These are phyloP conservation scores for Tylopilus cervinicoccineus DNA, from an alignment of 768 basidiomycete genomes.

Conservation along the genomic window DNA sequence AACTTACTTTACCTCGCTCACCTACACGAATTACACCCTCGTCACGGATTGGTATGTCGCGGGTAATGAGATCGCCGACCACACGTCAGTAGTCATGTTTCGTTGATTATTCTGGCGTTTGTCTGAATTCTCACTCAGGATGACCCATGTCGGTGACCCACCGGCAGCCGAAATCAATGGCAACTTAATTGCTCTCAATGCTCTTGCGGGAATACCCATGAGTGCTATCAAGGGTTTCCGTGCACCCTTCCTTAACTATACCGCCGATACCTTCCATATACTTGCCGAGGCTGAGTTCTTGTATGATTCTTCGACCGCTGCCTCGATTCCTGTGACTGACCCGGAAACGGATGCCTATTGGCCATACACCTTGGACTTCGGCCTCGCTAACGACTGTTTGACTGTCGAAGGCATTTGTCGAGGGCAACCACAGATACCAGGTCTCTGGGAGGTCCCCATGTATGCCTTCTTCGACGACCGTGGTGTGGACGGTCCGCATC, in stretches of 20 bases:
- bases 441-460: not conserved
- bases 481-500: not conserved
- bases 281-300: not conserved
- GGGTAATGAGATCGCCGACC: constrained; percentile 7
- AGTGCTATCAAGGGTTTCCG: not conserved
- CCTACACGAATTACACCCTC: constrained; percentile 5
- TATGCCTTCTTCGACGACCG: not conserved
- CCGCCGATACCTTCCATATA: not conserved
- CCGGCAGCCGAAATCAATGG: constrained; percentile 2
- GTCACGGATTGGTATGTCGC: constrained; percentile 5
- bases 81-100: not conserved
- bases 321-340: constrained; percentile 4
- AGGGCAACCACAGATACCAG: not conserved
- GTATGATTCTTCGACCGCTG: not conserved
- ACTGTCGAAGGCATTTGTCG: not conserved
- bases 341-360: constrained; percentile 3
- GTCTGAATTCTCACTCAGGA: not conserved
- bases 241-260: constrained; percentile 1
- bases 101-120: not conserved
- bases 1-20: constrained; percentile 5
- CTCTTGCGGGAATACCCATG: not conserved
- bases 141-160: not conserved
- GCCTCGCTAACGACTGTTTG: constrained; percentile 1
- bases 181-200: not conserved
- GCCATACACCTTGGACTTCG: constrained; percentile 5